These are phyloP conservation scores for Pseudocercospora vitis DNA, from an alignment of 2,329 filamentous ascomycete species.

Conservation along the genomic window DNA sequence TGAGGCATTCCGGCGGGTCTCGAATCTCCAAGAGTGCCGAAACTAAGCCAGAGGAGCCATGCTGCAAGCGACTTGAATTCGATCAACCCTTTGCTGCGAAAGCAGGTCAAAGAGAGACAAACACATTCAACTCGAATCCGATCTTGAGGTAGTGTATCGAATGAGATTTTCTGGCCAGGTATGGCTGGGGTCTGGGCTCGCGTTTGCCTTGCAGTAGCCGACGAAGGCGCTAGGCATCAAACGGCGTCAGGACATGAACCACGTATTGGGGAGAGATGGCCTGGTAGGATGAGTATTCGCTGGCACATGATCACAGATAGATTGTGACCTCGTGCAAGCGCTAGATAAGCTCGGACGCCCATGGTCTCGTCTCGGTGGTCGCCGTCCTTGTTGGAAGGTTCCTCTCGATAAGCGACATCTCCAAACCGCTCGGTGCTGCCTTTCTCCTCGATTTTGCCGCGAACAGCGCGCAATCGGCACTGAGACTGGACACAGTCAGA, in stretches of 20 bases:
- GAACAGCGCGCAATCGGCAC: too few relatives aligned
- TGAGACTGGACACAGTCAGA: too few relatives aligned
- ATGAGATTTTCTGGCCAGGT: too few relatives aligned
- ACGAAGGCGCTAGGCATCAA: slow-evolving; percentile 23
- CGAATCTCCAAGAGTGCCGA: background rate
- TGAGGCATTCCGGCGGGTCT: background rate
- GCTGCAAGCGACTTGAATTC: too few relatives aligned
- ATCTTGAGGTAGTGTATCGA: too few relatives aligned
- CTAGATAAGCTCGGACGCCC: slow-evolving; percentile 11
- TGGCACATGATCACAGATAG: too few relatives aligned
- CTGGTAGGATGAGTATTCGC: background rate
- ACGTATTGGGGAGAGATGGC: slow-evolving; percentile 1
- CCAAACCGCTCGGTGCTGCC: background rate
- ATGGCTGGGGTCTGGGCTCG: slow-evolving; percentile 20
- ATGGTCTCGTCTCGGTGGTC: slow-evolving; percentile 2
- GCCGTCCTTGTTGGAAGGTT: background rate
- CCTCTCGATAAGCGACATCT: background rate
- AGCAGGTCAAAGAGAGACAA: too few relatives aligned
- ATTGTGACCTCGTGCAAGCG: slow-evolving; percentile 11
- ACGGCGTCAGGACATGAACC: slow-evolving; percentile 11
- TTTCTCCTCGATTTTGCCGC: background rate
- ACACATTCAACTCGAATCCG: too few relatives aligned
- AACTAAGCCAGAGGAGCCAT: too few relatives aligned
- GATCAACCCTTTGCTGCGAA: too few relatives aligned
- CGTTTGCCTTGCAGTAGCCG: slow-evolving; percentile 21